Evolutionary conservation across 2,329 filamentous ascomycete genomes (phyloP).

Genomic region (Stromatinia cepivora): DNA sequence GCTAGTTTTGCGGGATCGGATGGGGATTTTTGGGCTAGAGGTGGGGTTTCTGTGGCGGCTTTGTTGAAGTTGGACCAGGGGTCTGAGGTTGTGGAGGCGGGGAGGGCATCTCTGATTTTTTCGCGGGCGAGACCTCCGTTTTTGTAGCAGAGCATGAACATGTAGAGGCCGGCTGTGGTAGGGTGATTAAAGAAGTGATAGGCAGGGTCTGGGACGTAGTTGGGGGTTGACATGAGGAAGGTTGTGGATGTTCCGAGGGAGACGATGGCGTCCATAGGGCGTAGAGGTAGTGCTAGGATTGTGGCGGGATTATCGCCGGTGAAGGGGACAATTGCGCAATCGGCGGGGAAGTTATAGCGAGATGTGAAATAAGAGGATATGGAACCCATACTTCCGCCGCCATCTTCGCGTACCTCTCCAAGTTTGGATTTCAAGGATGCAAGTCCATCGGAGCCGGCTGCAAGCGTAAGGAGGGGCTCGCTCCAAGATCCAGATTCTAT

Average conservation of each 20-base stretch:
- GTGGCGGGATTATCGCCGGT: conserved; percentile 97
- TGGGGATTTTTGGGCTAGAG: conserved; percentile 61
- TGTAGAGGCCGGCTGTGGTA: conserved; percentile 85
- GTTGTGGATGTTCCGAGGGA: conserved; percentile 94
- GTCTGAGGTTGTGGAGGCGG: conserved; percentile 52
- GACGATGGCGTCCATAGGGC: conserved; percentile 88
- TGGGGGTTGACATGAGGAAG: conserved; percentile 94
- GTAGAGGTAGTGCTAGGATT: conserved; percentile 85
- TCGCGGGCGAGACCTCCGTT: conserved; percentile 94
- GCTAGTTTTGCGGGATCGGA: conserved; percentile 74
- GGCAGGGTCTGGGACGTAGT: conserved; percentile 82
- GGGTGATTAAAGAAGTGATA: conserved; percentile 99
- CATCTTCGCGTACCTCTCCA: conserved; percentile 76
- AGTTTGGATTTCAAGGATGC: conserved; percentile 73
- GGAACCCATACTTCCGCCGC: conserved; percentile 73
- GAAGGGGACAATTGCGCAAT: conserved; percentile 79
- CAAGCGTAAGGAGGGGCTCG: conserved; percentile 71
- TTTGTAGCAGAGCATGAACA: conserved; percentile 99
- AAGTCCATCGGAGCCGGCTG: conserved; percentile 60
- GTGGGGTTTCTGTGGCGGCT: conserved; percentile 64
- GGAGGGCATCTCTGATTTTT: conserved; percentile 79
- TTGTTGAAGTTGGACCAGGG: conserved; percentile 82
- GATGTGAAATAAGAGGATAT: conserved; percentile 77
- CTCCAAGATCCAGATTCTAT: conserved; percentile 74
- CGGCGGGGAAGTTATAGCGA: conserved; percentile 73